Conservation (phyloP, 2,329 filamentous ascomycete species). For the Ophiostoma sp. region DNA sequence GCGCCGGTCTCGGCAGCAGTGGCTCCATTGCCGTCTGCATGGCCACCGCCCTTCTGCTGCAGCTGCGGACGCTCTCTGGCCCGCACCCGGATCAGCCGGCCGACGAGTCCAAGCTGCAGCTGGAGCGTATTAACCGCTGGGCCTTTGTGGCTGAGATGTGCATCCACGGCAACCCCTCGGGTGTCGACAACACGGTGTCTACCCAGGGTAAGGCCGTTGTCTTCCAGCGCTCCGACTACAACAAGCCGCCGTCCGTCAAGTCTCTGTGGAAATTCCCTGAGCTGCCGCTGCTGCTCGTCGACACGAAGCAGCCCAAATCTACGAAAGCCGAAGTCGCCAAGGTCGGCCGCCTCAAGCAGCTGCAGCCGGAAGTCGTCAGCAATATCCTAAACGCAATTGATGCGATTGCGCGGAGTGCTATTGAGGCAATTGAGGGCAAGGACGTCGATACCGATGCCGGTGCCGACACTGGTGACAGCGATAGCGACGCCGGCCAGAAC, state of each 20-base stretch:
- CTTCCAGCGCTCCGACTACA: conserved; percentile 78
- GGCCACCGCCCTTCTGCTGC: conserved; percentile 77
- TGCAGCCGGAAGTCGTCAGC: conserved; percentile 75
- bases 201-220: conserved; percentile 92
- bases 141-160: conserved; percentile 96
- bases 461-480: conserved; percentile 44
- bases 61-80: conserved; percentile 83
- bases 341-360: conserved; percentile 69
- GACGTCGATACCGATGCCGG: conserved; percentile 31
- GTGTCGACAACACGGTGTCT: conserved; percentile 94
- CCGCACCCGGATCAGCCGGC: conserved; percentile 89
- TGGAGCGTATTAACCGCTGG: conserved; percentile 97
- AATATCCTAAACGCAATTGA: conserved; percentile 85
- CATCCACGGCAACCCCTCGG: conserved; percentile 95
- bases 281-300: conserved; percentile 82
- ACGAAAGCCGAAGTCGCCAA: conserved; percentile 85
- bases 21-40: conserved; percentile 93
- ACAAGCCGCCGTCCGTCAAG: conserved; percentile 72
- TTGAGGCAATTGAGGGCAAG: conserved; percentile 55
- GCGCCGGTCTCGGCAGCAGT: conserved; percentile 87
- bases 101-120: conserved; percentile 82
- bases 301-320: conserved; percentile 84
- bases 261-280: conserved; percentile 87
- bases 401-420: conserved; percentile 60
- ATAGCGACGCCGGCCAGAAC: conserved; percentile 30